These are phyloP conservation scores for Exophiala sp. DNA, from an alignment of 2,329 filamentous ascomycete species.

Conservation along the genomic window DNA sequence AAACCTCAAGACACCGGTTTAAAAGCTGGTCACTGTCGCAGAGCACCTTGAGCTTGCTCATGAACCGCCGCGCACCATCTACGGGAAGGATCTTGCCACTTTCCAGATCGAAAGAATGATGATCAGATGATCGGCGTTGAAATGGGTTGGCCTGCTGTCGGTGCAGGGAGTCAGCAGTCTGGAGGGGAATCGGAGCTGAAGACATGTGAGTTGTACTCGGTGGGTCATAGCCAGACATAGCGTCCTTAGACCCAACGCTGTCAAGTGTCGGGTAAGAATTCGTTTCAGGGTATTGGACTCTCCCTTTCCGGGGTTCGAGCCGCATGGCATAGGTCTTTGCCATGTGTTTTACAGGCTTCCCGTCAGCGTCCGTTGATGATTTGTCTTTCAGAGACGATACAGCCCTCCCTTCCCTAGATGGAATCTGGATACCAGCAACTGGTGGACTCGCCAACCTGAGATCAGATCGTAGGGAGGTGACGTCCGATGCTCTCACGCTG, in stretches of 20 bases:
- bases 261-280: not conserved
- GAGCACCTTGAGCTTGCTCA: not conserved
- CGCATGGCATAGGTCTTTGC: not conserved
- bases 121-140: not conserved
- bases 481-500: not conserved
- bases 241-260: not conserved
- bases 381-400: not conserved
- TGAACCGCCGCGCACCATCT: not conserved
- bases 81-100: not conserved
- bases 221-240: not conserved
- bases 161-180: not conserved
- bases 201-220: not conserved
- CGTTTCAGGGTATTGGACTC: not conserved
- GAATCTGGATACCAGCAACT: not conserved
- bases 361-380: not conserved
- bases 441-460: not conserved
- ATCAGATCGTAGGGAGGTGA: not conserved
- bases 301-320: conserved; percentile 4
- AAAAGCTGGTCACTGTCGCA: not conserved
- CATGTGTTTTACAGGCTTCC: not conserved
- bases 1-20: not conserved
- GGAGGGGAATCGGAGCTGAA: not conserved
- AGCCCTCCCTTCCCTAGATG: not conserved
- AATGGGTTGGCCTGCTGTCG: not conserved
- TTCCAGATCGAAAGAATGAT: not conserved